Conservation (phyloP, 2,329 filamentous ascomycete genomes). For the Dothideomycetes sp. region DNA sequence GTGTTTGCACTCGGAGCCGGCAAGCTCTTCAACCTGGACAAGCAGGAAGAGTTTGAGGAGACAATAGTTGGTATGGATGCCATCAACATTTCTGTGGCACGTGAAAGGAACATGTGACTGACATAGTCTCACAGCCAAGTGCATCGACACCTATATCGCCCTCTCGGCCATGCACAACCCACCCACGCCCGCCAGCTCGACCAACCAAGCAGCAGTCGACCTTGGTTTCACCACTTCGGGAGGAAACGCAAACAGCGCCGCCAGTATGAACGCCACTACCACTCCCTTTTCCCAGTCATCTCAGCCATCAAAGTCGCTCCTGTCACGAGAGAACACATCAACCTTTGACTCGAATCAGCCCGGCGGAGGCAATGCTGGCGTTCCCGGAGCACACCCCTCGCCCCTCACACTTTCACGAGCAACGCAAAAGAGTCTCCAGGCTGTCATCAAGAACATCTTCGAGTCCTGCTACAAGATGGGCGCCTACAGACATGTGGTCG, state of each 20-base stretch:
- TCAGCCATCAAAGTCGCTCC: slow-evolving; percentile 82
- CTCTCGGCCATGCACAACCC: slow-evolving; percentile 53
- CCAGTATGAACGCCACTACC: slow-evolving; percentile 69
- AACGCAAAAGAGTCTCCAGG: slow-evolving; percentile 70
- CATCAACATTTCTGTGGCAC: not conserved
- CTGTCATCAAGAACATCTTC: slow-evolving; percentile 80
- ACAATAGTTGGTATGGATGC: slow-evolving; percentile 69
- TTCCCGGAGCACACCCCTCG: slow-evolving; percentile 42
- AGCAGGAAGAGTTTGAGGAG: slow-evolving; percentile 91
- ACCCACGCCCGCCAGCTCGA: slow-evolving; percentile 36
- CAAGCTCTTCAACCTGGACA: slow-evolving; percentile 86
- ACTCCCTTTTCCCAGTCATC: slow-evolving; percentile 93
- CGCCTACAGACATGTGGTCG: slow-evolving; percentile 89
- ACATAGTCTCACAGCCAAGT: slow-evolving; percentile 52
- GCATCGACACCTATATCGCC: slow-evolving; percentile 93
- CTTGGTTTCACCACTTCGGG: slow-evolving; percentile 58
- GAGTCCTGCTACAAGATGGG: slow-evolving; percentile 78
- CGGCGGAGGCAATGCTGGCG: slow-evolving; percentile 44
- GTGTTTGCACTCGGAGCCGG: slow-evolving; percentile 91
- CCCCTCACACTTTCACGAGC: slow-evolving; percentile 59
- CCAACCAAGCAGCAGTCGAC: slow-evolving; percentile 53
- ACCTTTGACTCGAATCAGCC: slow-evolving; percentile 45
- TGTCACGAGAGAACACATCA: slow-evolving; percentile 69
- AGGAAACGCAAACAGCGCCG: slow-evolving; percentile 48
- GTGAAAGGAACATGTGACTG: not conserved